Percentiles rank a stretch among this genome's conserved stretches.
Conservation (phyloP, 345 rosid species). For the Melastoma malabathricum region DNA sequence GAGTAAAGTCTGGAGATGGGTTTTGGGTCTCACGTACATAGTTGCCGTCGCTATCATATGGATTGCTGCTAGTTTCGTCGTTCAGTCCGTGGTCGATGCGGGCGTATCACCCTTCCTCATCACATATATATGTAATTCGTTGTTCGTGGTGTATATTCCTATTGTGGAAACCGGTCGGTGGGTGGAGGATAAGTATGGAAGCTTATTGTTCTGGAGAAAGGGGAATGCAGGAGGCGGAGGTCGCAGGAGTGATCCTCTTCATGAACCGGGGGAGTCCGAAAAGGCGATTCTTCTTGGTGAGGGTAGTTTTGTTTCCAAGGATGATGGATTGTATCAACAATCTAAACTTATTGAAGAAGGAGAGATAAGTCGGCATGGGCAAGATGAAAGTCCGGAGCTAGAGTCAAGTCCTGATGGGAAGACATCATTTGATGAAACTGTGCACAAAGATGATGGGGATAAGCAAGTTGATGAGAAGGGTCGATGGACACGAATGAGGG, state of each 20-base stretch:
- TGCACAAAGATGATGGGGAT: constrained; percentile 6
- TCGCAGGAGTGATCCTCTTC: constrained; percentile 15
- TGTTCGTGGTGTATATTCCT: constrained; percentile 74
- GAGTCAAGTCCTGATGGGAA: constrained; percentile 12
- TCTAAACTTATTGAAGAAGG: constrained; percentile 25
- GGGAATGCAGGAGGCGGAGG: constrained; percentile 18
- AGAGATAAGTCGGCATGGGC: constrained; percentile 15
- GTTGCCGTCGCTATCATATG: constrained; percentile 76
- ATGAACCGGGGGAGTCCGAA: constrained; percentile 49
- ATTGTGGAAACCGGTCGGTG: constrained; percentile 56
- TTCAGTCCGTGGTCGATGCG: constrained; percentile 75
- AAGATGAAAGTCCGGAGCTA: constrained; percentile 15
- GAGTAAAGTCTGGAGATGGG: constrained; percentile 60
- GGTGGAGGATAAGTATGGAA: constrained; percentile 57
- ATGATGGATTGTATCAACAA: constrained; percentile 9
- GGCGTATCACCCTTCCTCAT: constrained; percentile 90
- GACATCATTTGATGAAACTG: constrained; percentile 14
- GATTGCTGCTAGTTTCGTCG: constrained; percentile 95
- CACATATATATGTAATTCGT: constrained; percentile 86
- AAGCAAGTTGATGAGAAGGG: constrained; percentile 60
- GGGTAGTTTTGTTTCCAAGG: constrained; percentile 17
- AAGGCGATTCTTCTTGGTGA: constrained; percentile 51
- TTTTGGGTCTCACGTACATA: constrained; percentile 59
- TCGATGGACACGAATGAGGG: constrained; percentile 73
- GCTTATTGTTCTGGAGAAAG: constrained; percentile 50